phyloP scores from a whole-genome alignment of 1,284 basidiomycete genomes.

The Ganoderma meredithae region DNA sequence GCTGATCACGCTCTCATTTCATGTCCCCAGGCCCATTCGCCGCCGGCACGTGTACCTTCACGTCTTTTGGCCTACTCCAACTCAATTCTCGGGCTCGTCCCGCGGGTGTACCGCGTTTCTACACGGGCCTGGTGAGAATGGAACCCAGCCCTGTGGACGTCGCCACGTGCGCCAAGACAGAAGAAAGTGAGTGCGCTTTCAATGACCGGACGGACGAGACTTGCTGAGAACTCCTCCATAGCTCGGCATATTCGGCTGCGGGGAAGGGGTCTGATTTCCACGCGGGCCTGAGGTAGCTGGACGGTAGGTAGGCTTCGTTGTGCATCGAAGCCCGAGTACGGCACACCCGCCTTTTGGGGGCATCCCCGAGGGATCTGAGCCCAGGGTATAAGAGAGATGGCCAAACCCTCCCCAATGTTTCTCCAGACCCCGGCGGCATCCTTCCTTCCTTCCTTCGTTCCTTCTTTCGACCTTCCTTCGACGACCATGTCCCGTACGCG shows the following conservation, averaged over 20 bases:
- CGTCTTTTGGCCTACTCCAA: neutral
- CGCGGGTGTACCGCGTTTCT: neutral
- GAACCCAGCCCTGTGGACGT: constrained; percentile 12
- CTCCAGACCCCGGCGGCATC: constrained; percentile 16
- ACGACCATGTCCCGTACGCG: constrained; percentile 17
- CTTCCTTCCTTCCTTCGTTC: constrained; percentile 1
- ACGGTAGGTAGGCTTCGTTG: constrained; percentile 23
- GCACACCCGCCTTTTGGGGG: constrained; percentile 11
- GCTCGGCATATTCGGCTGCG: neutral
- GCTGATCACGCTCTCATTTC: constrained; percentile 4
- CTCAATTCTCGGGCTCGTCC: constrained; percentile 13
- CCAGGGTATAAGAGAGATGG: constrained; percentile 24
- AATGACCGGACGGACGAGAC: constrained; percentile 13
- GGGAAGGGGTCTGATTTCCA: constrained; percentile 23
- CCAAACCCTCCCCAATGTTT: neutral
- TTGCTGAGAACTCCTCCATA: neutral
- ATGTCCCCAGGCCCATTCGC: constrained; percentile 14
- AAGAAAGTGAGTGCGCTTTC: constrained; percentile 17
- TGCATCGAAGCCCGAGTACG: constrained; percentile 22
- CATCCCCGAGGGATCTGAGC: constrained; percentile 3
- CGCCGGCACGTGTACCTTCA: constrained; percentile 12
- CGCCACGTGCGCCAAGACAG: constrained; percentile 2
- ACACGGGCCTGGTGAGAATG: constrained; percentile 6
- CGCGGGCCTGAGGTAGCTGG: constrained; percentile 3
- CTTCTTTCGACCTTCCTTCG: constrained; percentile 4